Evolutionary conservation across 257 asterid genomes (phyloP).

Genomic region (Cinchona pubescens): DNA sequence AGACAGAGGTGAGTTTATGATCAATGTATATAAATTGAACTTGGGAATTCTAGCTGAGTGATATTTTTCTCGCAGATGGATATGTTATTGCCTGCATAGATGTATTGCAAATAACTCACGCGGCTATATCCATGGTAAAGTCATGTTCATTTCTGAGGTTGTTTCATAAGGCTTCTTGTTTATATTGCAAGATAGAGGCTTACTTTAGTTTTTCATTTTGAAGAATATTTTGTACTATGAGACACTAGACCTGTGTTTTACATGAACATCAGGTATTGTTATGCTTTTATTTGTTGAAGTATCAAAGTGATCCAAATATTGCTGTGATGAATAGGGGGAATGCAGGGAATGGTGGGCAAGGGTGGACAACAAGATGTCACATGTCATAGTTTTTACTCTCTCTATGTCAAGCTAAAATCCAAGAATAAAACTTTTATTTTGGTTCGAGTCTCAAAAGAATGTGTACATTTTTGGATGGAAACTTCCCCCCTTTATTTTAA

Average conservation of each 20-base stretch:
- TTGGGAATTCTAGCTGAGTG: conserved; percentile 15
- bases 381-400: no score
- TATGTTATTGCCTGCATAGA: conserved; percentile 62
- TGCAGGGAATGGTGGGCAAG: background rate
- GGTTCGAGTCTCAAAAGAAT: no score
- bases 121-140: conserved; percentile 82
- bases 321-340: background rate
- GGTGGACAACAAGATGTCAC: no score
- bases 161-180: background rate
- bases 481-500: no score
- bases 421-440: no score
- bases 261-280: background rate
- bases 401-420: no score
- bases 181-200: background rate
- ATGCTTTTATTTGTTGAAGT: background rate
- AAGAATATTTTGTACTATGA: background rate
- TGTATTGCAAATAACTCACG: conserved; percentile 91
- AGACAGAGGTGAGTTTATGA: conserved; percentile 64
- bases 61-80: conserved; percentile 64
- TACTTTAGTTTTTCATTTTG: background rate
- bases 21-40: background rate
- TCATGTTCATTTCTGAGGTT: background rate
- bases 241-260: background rate
- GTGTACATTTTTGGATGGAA: no score
- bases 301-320: background rate